phyloP scores from a whole-genome alignment of 1,284 basidiomycete species.

The Heimioporus punctisporus region DNA sequence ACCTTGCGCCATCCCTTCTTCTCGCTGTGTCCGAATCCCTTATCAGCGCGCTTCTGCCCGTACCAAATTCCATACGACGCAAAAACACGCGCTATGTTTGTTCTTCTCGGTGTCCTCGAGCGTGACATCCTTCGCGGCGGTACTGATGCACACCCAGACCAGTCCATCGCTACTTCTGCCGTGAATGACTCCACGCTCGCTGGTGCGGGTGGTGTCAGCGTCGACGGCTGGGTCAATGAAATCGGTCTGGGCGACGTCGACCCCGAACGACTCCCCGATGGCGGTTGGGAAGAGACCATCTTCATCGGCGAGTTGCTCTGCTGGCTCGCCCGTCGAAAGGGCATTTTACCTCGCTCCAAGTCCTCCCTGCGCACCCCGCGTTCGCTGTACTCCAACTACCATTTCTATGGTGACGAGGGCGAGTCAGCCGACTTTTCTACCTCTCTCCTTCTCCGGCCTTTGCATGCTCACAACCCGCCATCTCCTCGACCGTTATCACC shows the following conservation, averaged over 20 bases:
- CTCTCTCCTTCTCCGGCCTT: slow-evolving; percentile 26
- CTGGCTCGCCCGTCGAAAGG: slow-evolving; percentile 56
- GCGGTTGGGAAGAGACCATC: slow-evolving; percentile 63
- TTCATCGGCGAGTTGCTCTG: slow-evolving; percentile 65
- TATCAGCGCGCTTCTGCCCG: slow-evolving; percentile 48
- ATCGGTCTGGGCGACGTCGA: slow-evolving; percentile 66
- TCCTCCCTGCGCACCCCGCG: slow-evolving; percentile 7
- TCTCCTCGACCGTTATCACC: too few relatives aligned
- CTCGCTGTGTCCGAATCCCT: slow-evolving; percentile 67
- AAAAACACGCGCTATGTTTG: slow-evolving; percentile 65
- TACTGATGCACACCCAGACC: background rate
- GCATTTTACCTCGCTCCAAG: slow-evolving; percentile 34
- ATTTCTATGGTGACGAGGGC: slow-evolving; percentile 3
- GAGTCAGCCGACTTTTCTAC: slow-evolving; percentile 22
- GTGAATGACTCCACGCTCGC: slow-evolving; percentile 15
- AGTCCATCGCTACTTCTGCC: too few relatives aligned
- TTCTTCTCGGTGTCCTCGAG: slow-evolving; percentile 77
- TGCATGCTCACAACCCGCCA: background rate
- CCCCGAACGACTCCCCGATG: slow-evolving; percentile 59
- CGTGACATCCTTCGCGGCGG: slow-evolving; percentile 58
- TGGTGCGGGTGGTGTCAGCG: slow-evolving; percentile 25
- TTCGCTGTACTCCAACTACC: slow-evolving; percentile 21
- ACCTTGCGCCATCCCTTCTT: slow-evolving; percentile 71
- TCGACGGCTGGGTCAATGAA: slow-evolving; percentile 40
- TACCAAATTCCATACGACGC: slow-evolving; percentile 42